phyloP scores from a whole-genome alignment of 495 filamentous ascomycete genomes.

The Cairneyella variabilis region DNA sequence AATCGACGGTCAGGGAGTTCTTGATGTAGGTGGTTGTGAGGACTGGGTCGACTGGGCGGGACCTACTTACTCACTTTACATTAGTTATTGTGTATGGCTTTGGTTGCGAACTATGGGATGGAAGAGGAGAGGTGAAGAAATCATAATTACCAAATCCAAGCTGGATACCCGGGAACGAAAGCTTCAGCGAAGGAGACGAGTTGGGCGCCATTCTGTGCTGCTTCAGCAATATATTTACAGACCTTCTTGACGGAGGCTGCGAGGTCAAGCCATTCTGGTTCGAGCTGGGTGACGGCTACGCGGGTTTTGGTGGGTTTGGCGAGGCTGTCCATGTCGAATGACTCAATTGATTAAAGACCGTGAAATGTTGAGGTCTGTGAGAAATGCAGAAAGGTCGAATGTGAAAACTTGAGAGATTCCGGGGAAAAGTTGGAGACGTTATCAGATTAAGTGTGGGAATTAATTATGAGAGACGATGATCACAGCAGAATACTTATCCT shows the following conservation, averaged over 20 bases:
- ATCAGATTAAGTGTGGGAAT: too few relatives aligned
- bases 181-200: conserved; percentile 52
- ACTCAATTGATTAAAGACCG: too few relatives aligned
- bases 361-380: too few relatives aligned
- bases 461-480: too few relatives aligned
- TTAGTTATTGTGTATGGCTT: conserved; percentile 8
- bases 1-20: conserved; percentile 43
- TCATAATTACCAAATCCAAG: conserved; percentile 52
- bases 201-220: conserved; percentile 42
- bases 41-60: conserved; percentile 39
- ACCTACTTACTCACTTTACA: conserved; percentile 31
- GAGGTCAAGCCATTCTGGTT: conserved; percentile 53
- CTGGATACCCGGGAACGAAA: conserved; percentile 53
- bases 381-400: too few relatives aligned
- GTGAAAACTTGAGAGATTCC: too few relatives aligned
- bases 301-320: background rate
- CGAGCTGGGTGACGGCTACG: conserved; percentile 45
- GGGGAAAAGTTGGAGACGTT: too few relatives aligned
- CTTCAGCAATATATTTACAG: conserved; percentile 45
- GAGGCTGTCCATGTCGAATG: background rate
- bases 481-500: too few relatives aligned
- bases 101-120: background rate
- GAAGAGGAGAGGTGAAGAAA: background rate
- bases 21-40: conserved; percentile 43
- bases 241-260: conserved; percentile 44